Conservation (phyloP, 177 flowering plant genomes). For the Vitis hybrid region DNA sequence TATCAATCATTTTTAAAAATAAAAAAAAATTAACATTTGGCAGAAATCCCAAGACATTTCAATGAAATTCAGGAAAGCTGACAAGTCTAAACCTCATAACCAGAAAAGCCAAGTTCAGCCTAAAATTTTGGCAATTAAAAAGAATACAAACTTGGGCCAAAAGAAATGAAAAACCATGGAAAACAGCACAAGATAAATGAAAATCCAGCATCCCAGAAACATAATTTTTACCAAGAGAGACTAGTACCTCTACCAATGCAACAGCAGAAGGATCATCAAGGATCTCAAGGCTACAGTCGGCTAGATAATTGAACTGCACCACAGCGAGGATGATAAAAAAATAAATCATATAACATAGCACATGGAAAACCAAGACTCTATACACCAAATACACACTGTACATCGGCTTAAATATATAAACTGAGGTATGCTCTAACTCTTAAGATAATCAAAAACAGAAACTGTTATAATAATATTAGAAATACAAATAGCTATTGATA, state of each 20-base stretch:
- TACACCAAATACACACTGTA: no score
- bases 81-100: no score
- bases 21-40: no score
- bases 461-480: no score
- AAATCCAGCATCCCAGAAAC: background rate
- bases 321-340: constrained; percentile 2
- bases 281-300: constrained; percentile 86
- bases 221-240: background rate
- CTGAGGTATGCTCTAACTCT: no score
- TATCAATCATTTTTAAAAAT: no score
- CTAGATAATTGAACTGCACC: constrained; percentile 77
- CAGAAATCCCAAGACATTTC: no score
- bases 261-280: constrained; percentile 78
- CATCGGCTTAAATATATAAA: no score
- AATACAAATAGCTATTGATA: no score
- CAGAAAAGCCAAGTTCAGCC: background rate
- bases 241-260: constrained; percentile 81
- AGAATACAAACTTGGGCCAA: background rate
- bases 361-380: background rate
- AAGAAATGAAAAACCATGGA: background rate
- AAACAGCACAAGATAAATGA: background rate
- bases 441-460: no score
- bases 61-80: no score
- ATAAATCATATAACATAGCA: background rate
- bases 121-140: background rate